A percentile compares a stretch with the other conserved stretches of the same genome.
These are phyloP conservation scores for Paecilomyces sp. DNA, from an alignment of 2,329 filamentous ascomycete genomes.

Conservation along the genomic window DNA sequence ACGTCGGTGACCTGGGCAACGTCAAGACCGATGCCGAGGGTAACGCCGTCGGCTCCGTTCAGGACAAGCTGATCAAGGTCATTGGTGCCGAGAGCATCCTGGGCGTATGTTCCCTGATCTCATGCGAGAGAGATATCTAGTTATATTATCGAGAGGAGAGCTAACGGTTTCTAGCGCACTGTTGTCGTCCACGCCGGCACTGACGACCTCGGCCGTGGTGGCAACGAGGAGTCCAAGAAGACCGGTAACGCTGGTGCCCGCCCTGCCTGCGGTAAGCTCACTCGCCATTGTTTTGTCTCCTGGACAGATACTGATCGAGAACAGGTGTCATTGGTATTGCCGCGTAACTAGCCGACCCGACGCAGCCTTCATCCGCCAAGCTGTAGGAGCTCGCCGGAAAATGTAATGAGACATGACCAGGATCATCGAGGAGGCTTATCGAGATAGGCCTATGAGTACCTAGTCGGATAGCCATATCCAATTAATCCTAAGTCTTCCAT, in stretches of 20 bases:
- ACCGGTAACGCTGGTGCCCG: conserved; percentile 91
- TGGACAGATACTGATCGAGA: neutral
- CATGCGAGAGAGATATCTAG: neutral
- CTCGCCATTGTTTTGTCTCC: neutral
- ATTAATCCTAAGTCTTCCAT: neutral
- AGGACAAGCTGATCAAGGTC: conserved; percentile 84
- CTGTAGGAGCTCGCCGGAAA: neutral
- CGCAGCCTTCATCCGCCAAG: neutral
- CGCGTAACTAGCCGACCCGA: conserved; percentile 44
- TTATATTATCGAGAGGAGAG: neutral
- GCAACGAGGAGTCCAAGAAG: conserved; percentile 92
- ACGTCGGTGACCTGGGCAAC: conserved; percentile 97
- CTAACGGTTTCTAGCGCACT: conserved; percentile 59
- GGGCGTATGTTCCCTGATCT: conserved; percentile 54
- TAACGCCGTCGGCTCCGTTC: conserved; percentile 72
- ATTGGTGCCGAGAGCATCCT: conserved; percentile 94
- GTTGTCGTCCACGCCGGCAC: conserved; percentile 92
- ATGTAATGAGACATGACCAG: conserved; percentile 1
- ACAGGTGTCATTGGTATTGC: conserved; percentile 84
- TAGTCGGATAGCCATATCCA: neutral
- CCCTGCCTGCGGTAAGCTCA: conserved; percentile 78
- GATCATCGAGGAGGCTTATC: neutral
- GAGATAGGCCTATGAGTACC: neutral
- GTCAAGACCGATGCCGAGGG: conserved; percentile 91
- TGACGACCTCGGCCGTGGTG: conserved; percentile 92